A percentile compares a stretch with the other conserved stretches of the same genome.
Evolutionary conservation across 768 basidiomycete species (phyloP).

Genomic region (Russula compacta): DNA sequence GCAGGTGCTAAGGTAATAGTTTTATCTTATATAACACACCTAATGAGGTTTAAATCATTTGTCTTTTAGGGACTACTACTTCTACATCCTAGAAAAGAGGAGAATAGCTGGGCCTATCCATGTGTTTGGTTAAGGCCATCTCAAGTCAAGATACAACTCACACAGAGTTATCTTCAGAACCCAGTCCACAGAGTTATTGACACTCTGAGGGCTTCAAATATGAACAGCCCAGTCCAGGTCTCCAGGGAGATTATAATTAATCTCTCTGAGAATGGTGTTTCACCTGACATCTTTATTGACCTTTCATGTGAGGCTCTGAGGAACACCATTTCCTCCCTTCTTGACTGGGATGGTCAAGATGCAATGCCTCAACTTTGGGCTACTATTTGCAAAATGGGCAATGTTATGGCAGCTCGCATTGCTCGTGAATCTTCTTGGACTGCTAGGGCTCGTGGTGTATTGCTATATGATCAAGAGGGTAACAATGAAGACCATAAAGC

Average conservation of each 20-base stretch:
- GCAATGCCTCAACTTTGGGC: slow-evolving; percentile 23
- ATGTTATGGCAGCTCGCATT: slow-evolving; percentile 21
- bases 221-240: slow-evolving; percentile 38
- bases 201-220: slow-evolving; percentile 43
- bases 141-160: slow-evolving; percentile 31
- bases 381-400: slow-evolving; percentile 20
- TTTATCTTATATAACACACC: background rate
- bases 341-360: slow-evolving; percentile 19
- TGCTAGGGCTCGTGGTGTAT: slow-evolving; percentile 25
- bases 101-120: slow-evolving; percentile 13
- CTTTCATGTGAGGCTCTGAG: slow-evolving; percentile 21
- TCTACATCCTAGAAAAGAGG: slow-evolving; percentile 20
- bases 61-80: slow-evolving; percentile 25
- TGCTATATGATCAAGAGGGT: slow-evolving; percentile 19
- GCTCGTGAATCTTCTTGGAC: slow-evolving; percentile 21
- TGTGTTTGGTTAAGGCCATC: slow-evolving; percentile 26
- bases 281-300: slow-evolving; percentile 31
- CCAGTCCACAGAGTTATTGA: slow-evolving; percentile 42
- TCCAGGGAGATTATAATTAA: slow-evolving; percentile 55
- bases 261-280: slow-evolving; percentile 55
- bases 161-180: slow-evolving; percentile 26
- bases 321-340: slow-evolving; percentile 23
- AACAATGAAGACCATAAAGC: slow-evolving; percentile 21
- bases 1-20: slow-evolving; percentile 26
- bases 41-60: background rate